Base-by-base conservation (phyloP, 441 rosid species). In the Erysimum pusillum region DNA sequence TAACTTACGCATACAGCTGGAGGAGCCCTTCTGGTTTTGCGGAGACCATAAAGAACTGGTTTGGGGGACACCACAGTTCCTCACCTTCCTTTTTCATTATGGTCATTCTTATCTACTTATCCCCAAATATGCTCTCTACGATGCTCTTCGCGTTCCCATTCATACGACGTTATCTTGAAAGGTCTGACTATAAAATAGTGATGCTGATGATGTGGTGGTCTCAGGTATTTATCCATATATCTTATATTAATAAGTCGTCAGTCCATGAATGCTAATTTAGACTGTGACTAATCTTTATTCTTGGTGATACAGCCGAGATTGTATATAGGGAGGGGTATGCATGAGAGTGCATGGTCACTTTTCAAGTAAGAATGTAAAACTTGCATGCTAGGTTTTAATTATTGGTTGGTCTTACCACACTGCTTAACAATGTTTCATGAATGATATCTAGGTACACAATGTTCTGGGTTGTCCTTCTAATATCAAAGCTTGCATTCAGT, bases 161-260 rank as follows among this genome's bases (percentile, higher is more conserved):
- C 79, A 73, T 89, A 63, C 90, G 92, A 39, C 91, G 94, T 49
- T 76, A 77, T 76, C 89, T 92, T 74, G 93, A 90, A 82, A 82
- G 87, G 57, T 92, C 96, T 53, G 76, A 92, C 82, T 75, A 71
- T 64, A 84, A 76, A 82, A 81, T 92, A 76, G 78, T 87, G 81
- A 88, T 82, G 89, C 85, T 92, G 59, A 78, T 88, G 84, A 89
- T 90, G 98, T 92, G 98, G 98, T 92, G 98, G 98, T 89, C 96
- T 74, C 98, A 88, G 96, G 98, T 88, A 87, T 13, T 3, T 18
- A 45, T 46, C 34, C 38, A 53, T 62, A n/a, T 25, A 46, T 67
- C 39, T 18, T 77, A 14, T 51, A 60, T 54, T 25, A 41, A 73
- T 54, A 17, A 67, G 3, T 20, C 3, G 12, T 3, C 13, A 32